A percentile compares a stretch with the other conserved stretches of the same genome.
phyloP scores from a whole-genome alignment of 768 basidiomycete species.

The Coprinopsis cinerea region DNA sequence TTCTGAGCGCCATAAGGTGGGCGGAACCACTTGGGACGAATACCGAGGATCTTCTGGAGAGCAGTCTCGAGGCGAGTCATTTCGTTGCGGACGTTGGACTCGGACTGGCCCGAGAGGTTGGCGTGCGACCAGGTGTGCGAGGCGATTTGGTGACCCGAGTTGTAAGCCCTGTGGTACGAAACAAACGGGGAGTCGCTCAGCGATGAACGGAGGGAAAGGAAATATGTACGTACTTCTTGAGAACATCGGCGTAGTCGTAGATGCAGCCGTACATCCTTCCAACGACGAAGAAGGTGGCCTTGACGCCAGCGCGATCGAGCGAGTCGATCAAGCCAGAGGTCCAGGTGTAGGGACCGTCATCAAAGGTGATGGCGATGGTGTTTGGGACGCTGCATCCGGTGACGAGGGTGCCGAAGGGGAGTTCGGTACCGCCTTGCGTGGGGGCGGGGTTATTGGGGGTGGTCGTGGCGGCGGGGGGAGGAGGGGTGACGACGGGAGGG shows the following conservation, averaged over 20 bases:
- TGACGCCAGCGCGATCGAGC: slow-evolving; percentile 23
- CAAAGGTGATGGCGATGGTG: slow-evolving; percentile 15
- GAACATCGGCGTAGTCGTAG: slow-evolving; percentile 24
- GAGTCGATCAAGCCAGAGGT: slow-evolving; percentile 13
- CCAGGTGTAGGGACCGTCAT: slow-evolving; percentile 16
- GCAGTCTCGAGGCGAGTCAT: slow-evolving; percentile 12
- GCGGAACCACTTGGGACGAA: slow-evolving; percentile 15
- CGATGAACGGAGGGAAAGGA: neutral
- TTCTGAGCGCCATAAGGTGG: slow-evolving; percentile 13
- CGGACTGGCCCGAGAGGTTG: slow-evolving; percentile 26
- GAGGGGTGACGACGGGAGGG: slow-evolving; percentile 16
- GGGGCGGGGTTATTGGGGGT: slow-evolving; percentile 12
- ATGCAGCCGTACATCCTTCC: slow-evolving; percentile 36
- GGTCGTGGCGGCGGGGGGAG: slow-evolving; percentile 6
- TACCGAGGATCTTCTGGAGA: slow-evolving; percentile 15
- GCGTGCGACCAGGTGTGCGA: slow-evolving; percentile 45
- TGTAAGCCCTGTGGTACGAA: slow-evolving; percentile 21
- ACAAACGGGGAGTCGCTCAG: neutral
- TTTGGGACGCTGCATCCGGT: slow-evolving; percentile 12
- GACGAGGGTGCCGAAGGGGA: slow-evolving; percentile 11
- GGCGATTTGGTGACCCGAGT: slow-evolving; percentile 36
- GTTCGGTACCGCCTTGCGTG: slow-evolving; percentile 7
- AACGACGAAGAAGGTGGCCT: slow-evolving; percentile 39
- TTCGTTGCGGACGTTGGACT: slow-evolving; percentile 6
- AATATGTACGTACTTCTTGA: slow-evolving; percentile 25